Percentiles rank a stretch among this genome's conserved stretches.
These are phyloP conservation scores for Cordyceps fumosorosea DNA, from an alignment of 2,329 filamentous ascomycete species.

Conservation along the genomic window DNA sequence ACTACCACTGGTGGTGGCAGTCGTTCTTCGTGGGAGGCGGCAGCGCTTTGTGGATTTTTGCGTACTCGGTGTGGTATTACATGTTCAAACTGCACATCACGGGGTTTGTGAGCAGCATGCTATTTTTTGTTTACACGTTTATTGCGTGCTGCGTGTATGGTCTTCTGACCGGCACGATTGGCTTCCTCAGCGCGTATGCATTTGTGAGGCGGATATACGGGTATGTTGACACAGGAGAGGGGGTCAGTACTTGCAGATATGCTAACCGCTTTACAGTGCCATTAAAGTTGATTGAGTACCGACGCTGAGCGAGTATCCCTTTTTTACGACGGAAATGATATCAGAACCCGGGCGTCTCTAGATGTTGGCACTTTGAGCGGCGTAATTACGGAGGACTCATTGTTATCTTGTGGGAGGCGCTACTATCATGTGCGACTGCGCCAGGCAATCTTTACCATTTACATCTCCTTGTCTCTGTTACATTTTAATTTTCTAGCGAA, in stretches of 20 bases:
- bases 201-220: constrained; percentile 79
- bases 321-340: constrained; percentile 5
- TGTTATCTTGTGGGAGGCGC: background rate
- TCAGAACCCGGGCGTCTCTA: background rate
- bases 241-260: constrained; percentile 11
- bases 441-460: background rate
- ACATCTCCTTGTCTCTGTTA: background rate
- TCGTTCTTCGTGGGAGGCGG: constrained; percentile 74
- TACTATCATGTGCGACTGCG: background rate
- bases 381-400: background rate
- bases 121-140: constrained; percentile 83
- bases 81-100: constrained; percentile 71
- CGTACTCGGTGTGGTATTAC: constrained; percentile 82
- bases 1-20: constrained; percentile 91
- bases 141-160: constrained; percentile 78
- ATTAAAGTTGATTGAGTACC: constrained; percentile 42
- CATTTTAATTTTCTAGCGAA: background rate
- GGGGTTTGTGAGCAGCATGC: constrained; percentile 69
- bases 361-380: background rate
- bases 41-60: constrained; percentile 73
- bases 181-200: constrained; percentile 75
- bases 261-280: constrained; percentile 29
- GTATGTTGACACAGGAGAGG: background rate
- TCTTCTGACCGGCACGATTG: constrained; percentile 73
- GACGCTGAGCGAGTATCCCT: background rate